Evolutionary conservation across 2,329 filamentous ascomycete genomes (phyloP).

Genomic region (Ambrosiella cleistominuta): DNA sequence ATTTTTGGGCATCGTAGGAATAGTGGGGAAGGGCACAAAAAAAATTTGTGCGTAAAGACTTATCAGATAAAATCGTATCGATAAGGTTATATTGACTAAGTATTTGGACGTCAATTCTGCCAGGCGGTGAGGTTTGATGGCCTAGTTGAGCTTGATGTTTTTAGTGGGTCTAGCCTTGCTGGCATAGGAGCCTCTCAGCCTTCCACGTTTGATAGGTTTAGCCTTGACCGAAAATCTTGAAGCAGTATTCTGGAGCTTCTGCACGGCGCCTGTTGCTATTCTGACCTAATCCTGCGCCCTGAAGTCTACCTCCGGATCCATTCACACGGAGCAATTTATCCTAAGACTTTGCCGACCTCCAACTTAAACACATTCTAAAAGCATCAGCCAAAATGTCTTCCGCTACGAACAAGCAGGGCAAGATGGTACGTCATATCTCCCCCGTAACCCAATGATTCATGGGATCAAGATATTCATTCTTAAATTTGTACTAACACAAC

Average conservation of each 20-base stretch:
- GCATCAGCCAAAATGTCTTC: conserved; percentile 31
- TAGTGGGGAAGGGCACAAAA: conserved; percentile 13
- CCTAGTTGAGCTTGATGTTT: background rate
- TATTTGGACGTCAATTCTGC: background rate
- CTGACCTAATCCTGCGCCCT: conserved; percentile 1
- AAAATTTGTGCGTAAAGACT: conserved; percentile 7
- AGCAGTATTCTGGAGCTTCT: conserved; percentile 7
- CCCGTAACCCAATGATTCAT: conserved; percentile 17
- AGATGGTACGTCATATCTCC: conserved; percentile 64
- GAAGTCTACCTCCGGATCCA: background rate
- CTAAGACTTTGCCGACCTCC: background rate
- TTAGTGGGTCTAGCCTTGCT: conserved; percentile 8
- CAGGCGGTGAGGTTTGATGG: background rate
- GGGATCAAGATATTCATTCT: background rate
- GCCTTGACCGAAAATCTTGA: conserved; percentile 13
- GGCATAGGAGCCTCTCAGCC: conserved; percentile 11
- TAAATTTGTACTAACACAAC: conserved; percentile 2
- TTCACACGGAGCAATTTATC: background rate
- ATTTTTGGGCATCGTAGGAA: conserved; percentile 1
- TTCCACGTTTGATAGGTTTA: conserved; percentile 4
- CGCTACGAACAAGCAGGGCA: conserved; percentile 71
- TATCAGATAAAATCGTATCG: background rate
- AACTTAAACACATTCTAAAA: background rate
- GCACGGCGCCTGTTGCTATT: conserved; percentile 1
- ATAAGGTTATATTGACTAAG: conserved; percentile 1